Evolutionary conservation across 331 rosid genomes (phyloP).

Genomic region (Ulmus americana): DNA sequence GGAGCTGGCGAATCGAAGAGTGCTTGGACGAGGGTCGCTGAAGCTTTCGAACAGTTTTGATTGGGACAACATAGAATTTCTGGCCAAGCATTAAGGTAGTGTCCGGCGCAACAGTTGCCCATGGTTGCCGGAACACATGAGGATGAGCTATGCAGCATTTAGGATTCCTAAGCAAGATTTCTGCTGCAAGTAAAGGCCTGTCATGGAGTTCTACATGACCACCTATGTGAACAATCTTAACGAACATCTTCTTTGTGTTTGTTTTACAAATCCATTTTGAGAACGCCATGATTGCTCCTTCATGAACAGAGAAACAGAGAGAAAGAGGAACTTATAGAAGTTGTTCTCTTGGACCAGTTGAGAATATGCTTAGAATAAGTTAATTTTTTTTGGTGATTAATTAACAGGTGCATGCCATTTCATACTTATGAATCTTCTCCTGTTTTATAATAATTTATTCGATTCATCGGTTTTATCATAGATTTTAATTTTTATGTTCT

Average conservation of each 20-base stretch:
- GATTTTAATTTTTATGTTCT: neutral
- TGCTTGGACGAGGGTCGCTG: conserved; percentile 37
- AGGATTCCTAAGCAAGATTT: conserved; percentile 51
- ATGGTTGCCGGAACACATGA: conserved; percentile 53
- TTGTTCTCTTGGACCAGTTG: neutral
- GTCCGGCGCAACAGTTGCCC: conserved; percentile 61
- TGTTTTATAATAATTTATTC: neutral
- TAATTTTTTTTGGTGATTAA: neutral
- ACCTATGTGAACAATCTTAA: conserved; percentile 57
- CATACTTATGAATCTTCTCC: neutral
- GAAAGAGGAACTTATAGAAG: conserved; percentile 7
- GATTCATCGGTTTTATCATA: conserved; percentile 1
- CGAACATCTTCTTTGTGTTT: conserved; percentile 37
- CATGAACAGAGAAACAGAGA: neutral
- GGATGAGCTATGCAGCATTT: conserved; percentile 47
- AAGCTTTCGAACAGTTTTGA: conserved; percentile 48
- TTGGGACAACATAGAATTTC: conserved; percentile 63
- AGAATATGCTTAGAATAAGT: conserved; percentile 10
- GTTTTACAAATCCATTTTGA: conserved; percentile 41
- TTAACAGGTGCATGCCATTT: neutral
- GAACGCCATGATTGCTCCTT: conserved; percentile 29
- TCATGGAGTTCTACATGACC: conserved; percentile 62
- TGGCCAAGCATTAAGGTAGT: conserved; percentile 50
- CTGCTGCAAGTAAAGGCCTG: conserved; percentile 47
- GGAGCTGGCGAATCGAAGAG: conserved; percentile 30